phyloP scores from a whole-genome alignment of 371 early-diverging fungal species.

The Blakeslea trispora region DNA sequence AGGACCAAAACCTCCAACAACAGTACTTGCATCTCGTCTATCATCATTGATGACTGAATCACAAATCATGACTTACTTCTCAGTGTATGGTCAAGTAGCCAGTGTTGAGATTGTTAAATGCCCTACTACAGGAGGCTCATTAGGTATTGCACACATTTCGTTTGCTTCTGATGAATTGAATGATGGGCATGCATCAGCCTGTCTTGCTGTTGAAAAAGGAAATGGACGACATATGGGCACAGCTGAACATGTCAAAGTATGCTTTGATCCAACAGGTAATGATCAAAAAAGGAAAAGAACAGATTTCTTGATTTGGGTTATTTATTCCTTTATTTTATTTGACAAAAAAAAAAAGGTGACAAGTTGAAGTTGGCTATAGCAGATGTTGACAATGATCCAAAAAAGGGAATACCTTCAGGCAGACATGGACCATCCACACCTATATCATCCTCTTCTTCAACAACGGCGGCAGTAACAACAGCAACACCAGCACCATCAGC shows the following conservation, averaged over 20 bases:
- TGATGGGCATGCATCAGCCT: conserved; percentile 39
- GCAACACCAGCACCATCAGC: not conserved
- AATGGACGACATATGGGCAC: conserved; percentile 61
- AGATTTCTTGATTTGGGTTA: too few species aligned
- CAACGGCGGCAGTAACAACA: not conserved
- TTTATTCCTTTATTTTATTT: not conserved
- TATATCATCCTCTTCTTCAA: not conserved
- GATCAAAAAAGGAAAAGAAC: not conserved
- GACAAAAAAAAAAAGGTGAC: conserved; percentile 10
- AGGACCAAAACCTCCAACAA: conserved; percentile 36
- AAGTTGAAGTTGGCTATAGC: conserved; percentile 14
- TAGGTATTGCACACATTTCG: conserved; percentile 57
- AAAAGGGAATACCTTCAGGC: not conserved
- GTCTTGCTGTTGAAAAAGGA: conserved; percentile 57
- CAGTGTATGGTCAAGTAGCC: conserved; percentile 57
- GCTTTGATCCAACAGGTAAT: conserved; percentile 62
- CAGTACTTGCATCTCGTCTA: conserved; percentile 41
- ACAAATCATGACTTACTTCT: conserved; percentile 51
- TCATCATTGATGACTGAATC: conserved; percentile 47
- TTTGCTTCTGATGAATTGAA: conserved; percentile 39
- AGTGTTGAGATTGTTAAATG: conserved; percentile 53
- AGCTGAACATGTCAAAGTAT: conserved; percentile 56
- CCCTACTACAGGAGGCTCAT: conserved; percentile 55
- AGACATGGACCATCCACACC: conserved; percentile 3
- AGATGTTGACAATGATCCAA: conserved; percentile 3